Evolutionary conservation across 2,329 filamentous ascomycete species (phyloP).

Genomic region (Hypoxylon sp.): DNA sequence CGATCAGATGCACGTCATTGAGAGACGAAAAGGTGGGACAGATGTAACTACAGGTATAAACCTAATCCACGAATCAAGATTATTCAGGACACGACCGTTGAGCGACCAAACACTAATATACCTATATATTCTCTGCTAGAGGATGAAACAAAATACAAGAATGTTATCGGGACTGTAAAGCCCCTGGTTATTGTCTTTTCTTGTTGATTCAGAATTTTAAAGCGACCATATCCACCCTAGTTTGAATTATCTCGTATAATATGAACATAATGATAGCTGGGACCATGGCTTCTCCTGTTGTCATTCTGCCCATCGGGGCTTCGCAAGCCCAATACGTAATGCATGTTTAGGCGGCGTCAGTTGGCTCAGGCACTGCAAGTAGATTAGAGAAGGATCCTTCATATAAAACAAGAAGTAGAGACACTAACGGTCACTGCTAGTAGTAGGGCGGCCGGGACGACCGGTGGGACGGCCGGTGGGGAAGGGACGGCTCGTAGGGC

Average conservation of each 20-base stretch:
- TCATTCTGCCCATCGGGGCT: conserved; percentile 6
- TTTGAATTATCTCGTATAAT: conserved; percentile 6
- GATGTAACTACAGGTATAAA: background rate
- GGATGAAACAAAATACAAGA: conserved; percentile 31
- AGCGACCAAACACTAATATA: background rate
- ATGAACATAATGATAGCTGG: background rate
- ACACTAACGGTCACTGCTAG: conserved; percentile 22
- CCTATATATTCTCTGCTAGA: conserved; percentile 8
- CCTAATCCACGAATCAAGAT: background rate
- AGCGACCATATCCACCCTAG: conserved; percentile 13
- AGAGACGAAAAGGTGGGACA: background rate
- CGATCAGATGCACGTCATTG: background rate
- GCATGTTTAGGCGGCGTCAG: conserved; percentile 11
- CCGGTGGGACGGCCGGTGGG: conserved; percentile 30
- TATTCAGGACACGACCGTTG: background rate
- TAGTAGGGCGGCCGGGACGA: conserved; percentile 27
- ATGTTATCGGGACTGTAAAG: conserved; percentile 12
- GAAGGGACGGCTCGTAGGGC: conserved; percentile 20
- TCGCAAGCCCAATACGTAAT: background rate
- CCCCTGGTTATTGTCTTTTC: conserved; percentile 20
- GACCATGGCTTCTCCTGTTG: background rate
- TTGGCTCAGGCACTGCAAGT: conserved; percentile 11
- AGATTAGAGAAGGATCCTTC: conserved; percentile 3
- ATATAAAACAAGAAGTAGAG: background rate
- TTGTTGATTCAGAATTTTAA: conserved; percentile 23